phyloP scores from a whole-genome alignment of 108 stramenopile genomes.

The Fragilaria crotonensis region DNA sequence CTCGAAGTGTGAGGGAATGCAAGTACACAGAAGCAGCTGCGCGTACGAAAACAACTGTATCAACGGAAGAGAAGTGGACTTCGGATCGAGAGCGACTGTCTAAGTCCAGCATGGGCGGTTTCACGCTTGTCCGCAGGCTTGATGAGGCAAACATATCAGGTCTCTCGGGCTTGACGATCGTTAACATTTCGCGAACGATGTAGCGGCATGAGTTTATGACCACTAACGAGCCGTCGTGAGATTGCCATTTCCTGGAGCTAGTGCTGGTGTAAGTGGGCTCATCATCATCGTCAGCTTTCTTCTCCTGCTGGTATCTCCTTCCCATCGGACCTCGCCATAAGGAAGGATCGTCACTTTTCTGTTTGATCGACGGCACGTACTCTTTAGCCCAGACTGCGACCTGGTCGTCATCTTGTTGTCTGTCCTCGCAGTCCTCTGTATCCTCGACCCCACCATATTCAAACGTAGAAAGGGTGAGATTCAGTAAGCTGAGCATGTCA shows the following conservation, averaged over 20 bases:
- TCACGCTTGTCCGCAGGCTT: constrained; percentile 5
- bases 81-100: constrained; percentile 5
- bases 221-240: constrained; percentile 73
- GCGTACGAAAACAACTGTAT: constrained; percentile 76
- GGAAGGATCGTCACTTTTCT: constrained; percentile 27
- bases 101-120: not conserved
- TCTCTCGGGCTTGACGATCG: constrained; percentile 26
- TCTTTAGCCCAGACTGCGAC: constrained; percentile 54
- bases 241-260: constrained; percentile 70
- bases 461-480: constrained; percentile 60
- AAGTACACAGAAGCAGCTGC: constrained; percentile 80
- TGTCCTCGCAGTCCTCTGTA: constrained; percentile 25
- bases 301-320: not conserved
- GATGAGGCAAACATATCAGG: not conserved
- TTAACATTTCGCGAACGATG: constrained; percentile 62
- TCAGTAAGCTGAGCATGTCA: constrained; percentile 73
- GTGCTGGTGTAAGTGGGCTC: constrained; percentile 32
- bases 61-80: constrained; percentile 38
- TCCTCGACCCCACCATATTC: constrained; percentile 76
- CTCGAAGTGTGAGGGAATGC: constrained; percentile 52
- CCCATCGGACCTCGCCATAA: constrained; percentile 12
- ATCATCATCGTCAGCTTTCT: constrained; percentile 10
- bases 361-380: constrained; percentile 38
- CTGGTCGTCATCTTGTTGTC: constrained; percentile 17
- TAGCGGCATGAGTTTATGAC: constrained; percentile 65